Evolutionary conservation across 306 rosid genomes (phyloP).

Genomic region (Cucurbita maxima): DNA sequence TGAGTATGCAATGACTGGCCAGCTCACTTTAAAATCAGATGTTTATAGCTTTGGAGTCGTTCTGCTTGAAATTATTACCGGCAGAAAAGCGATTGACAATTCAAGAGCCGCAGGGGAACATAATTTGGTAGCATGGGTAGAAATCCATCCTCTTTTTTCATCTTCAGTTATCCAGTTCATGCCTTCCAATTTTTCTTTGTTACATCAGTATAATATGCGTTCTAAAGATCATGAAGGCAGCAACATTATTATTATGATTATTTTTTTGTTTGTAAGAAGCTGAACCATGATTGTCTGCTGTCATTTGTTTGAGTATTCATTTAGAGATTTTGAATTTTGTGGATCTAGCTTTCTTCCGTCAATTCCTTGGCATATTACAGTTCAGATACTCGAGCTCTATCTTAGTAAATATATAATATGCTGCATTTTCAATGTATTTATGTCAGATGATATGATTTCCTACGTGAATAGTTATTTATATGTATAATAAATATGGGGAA

Average conservation of each 20-base stretch:
- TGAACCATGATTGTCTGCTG: not conserved
- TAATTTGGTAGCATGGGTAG: slow-evolving; percentile 47
- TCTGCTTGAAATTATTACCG: slow-evolving; percentile 40
- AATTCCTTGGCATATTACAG: not conserved
- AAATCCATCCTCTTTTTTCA: not conserved
- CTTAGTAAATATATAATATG: too few species aligned
- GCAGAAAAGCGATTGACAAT: slow-evolving; percentile 44
- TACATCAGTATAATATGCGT: not conserved
- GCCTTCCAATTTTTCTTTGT: not conserved
- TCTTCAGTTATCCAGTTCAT: not conserved
- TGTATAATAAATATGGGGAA: not conserved
- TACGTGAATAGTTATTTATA: not conserved
- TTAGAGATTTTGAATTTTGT: not conserved
- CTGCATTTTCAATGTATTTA: not conserved
- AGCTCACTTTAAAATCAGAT: slow-evolving; percentile 42
- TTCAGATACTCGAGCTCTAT: not conserved
- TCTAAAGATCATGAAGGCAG: not conserved
- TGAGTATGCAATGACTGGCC: slow-evolving; percentile 55
- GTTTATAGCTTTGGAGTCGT: slow-evolving; percentile 52
- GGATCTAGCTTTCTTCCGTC: not conserved
- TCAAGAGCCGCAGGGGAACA: slow-evolving; percentile 36
- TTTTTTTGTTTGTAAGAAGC: not conserved
- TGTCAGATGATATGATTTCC: not conserved
- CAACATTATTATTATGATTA: not conserved
- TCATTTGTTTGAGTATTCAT: not conserved